These are phyloP conservation scores for Aspergillus jensenii DNA, from an alignment of 2,329 filamentous ascomycete species.

Conservation along the genomic window DNA sequence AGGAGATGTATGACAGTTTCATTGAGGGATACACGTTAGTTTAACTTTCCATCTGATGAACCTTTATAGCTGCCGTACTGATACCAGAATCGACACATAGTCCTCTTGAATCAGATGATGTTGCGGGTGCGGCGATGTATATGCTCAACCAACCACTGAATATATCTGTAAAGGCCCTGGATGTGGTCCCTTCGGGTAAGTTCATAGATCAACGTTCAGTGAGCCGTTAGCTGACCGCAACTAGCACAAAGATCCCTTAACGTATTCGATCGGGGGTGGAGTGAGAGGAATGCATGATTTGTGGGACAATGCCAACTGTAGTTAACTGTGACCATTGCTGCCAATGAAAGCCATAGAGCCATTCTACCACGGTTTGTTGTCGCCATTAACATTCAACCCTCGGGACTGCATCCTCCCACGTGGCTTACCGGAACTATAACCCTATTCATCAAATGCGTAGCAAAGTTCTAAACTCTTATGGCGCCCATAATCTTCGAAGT, in stretches of 20 bases:
- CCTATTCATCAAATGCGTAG: no score
- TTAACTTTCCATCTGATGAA: not conserved
- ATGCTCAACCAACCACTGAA: conserved; percentile 45
- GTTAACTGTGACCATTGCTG: no score
- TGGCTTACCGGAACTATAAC: no score
- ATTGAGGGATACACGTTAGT: conserved; percentile 44
- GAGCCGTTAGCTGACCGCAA: not conserved
- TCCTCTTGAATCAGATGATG: conserved; percentile 45
- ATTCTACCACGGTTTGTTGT: no score
- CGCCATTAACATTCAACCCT: no score
- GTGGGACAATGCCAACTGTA: no score
- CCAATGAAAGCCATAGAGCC: no score
- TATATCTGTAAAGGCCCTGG: conserved; percentile 48
- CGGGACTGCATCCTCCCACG: no score
- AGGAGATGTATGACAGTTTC: conserved; percentile 44
- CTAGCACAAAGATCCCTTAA: conserved; percentile 33
- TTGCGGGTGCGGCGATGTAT: conserved; percentile 45
- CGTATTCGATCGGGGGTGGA: conserved; percentile 34
- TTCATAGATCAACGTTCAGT: not conserved
- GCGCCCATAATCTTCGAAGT: no score
- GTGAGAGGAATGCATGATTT: conserved; percentile 12
- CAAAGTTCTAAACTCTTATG: no score
- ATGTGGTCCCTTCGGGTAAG: conserved; percentile 45
- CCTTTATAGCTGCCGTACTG: not conserved
- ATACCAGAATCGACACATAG: not conserved